Base-by-base conservation (phyloP, 2,329 filamentous ascomycete genomes). In the Paecilomyces sp. region DNA sequence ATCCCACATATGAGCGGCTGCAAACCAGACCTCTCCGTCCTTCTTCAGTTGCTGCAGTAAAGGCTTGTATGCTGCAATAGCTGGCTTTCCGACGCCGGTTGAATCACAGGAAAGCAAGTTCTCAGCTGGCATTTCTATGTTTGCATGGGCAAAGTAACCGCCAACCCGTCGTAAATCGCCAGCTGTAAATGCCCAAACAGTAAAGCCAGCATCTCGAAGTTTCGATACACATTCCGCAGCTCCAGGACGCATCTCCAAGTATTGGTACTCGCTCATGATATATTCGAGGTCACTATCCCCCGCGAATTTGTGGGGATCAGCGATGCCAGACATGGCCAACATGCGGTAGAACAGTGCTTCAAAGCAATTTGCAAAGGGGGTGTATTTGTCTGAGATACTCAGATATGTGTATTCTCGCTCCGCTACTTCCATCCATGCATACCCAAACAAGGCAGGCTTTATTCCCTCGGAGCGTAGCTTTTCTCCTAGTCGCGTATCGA, bases 1-100 rank as follows among this genome's bases (percentile, higher is more conserved):
- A 72, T 86, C 83, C 83, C 83, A 85, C 76, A 82, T 81, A 70
- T 85, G 83, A 24, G 82, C 83, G 1, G 83, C 83, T 0, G 81
- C 83, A 67, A 85, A 85, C 82, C 82, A 85, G 54, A 76, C 76
- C 61, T 69, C 61, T 52, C 79, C 71, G 0, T 72, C 69, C 0
- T 65, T 64, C 0, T 64, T 75, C 58, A 84, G 77, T 55, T 67
- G 69, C n/a, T 75, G 73, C 34, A 80, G 68, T 5, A 81, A 67
- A 1, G 75, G 72, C 61, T 69, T 65, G 63, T 85, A 85, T 0
- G 80, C 77, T 28, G 66, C 74, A 3, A 78, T 68, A 0, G 76
- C 78, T 0, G 83, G 83, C 68, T 84, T 85, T 1, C 77, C 80
- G 18, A 83, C 69, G 0, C 78, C 76, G 13, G 71, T 66, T 0